phyloP scores from a whole-genome alignment of 139 green algal genomes.

The Bryopsis sp. region DNA sequence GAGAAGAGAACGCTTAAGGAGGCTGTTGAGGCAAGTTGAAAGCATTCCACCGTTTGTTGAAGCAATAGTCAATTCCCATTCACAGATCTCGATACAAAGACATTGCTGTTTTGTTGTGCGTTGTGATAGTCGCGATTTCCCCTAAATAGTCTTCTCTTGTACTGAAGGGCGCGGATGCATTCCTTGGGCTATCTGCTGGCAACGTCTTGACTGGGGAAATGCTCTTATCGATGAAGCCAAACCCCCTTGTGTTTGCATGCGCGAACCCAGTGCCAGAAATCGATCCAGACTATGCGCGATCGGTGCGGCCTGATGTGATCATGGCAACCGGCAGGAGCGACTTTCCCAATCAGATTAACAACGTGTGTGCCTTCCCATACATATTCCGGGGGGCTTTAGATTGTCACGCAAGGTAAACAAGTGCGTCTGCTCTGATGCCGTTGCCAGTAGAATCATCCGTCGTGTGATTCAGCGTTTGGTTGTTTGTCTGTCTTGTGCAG shows the following conservation, averaged over 20 bases:
- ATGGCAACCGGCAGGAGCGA: conserved; percentile 33
- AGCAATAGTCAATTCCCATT: too few relatives aligned
- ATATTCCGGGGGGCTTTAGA: conserved; percentile 33
- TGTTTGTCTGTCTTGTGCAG: conserved; percentile 9
- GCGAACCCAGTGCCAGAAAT: conserved; percentile 26
- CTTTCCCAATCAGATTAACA: conserved; percentile 39
- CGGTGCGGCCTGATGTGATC: conserved; percentile 28
- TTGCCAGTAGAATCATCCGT: too few relatives aligned
- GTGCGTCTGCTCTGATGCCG: too few relatives aligned
- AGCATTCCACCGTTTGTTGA: too few relatives aligned
- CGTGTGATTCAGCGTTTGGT: too few relatives aligned
- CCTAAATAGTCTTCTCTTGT: too few relatives aligned
- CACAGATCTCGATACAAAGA: too few relatives aligned
- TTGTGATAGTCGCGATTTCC: too few relatives aligned
- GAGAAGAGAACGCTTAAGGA: conserved; percentile 28
- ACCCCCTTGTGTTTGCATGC: conserved; percentile 33
- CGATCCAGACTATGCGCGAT: background rate
- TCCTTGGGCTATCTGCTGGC: conserved; percentile 28
- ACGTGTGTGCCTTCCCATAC: conserved; percentile 35
- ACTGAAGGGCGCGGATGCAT: conserved; percentile 33
- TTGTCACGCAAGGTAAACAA: conserved; percentile 21
- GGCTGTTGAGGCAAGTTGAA: background rate
- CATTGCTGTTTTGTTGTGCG: too few relatives aligned
- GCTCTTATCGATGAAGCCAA: conserved; percentile 25
- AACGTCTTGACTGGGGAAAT: conserved; percentile 29